Evolutionary conservation across 208 protist genomes (phyloP).

Genomic region (Willaertia magna): DNA sequence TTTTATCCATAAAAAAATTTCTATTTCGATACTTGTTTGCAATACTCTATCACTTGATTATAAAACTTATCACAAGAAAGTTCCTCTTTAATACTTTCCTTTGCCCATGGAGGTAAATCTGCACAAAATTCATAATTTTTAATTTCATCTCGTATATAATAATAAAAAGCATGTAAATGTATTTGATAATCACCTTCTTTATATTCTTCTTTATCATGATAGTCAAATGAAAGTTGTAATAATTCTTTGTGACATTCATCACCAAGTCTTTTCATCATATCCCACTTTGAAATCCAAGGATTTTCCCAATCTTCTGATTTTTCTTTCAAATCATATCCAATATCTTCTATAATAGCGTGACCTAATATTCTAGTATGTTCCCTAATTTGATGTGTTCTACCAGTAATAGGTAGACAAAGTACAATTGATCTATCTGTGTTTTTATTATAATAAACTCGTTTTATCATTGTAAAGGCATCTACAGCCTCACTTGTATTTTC

Average conservation of each 20-base stretch:
- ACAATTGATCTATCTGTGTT: conserved; percentile 26
- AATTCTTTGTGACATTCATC: neutral
- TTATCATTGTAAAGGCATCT: neutral
- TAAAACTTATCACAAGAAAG: too few relatives aligned
- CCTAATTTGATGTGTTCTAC: conserved; percentile 74
- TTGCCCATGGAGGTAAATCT: too few relatives aligned
- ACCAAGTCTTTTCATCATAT: neutral
- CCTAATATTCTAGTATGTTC: conserved; percentile 63
- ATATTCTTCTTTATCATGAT: neutral
- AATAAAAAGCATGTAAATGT: neutral
- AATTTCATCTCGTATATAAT: neutral
- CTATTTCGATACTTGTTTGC: too few relatives aligned
- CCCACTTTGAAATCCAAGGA: neutral
- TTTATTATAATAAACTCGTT: neutral
- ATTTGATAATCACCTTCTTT: neutral
- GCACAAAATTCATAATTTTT: too few relatives aligned
- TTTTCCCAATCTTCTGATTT: neutral
- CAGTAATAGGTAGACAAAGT: conserved; percentile 55
- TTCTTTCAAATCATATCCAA: neutral
- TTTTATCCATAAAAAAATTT: too few relatives aligned
- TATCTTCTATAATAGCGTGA: conserved; percentile 61
- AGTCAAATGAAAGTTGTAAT: neutral
- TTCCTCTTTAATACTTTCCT: too few relatives aligned
- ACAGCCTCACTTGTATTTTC: neutral
- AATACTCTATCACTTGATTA: too few relatives aligned